Conservation (phyloP, 1,139 yeast genomes). For the Scheffersomyces cryptocercus region DNA sequence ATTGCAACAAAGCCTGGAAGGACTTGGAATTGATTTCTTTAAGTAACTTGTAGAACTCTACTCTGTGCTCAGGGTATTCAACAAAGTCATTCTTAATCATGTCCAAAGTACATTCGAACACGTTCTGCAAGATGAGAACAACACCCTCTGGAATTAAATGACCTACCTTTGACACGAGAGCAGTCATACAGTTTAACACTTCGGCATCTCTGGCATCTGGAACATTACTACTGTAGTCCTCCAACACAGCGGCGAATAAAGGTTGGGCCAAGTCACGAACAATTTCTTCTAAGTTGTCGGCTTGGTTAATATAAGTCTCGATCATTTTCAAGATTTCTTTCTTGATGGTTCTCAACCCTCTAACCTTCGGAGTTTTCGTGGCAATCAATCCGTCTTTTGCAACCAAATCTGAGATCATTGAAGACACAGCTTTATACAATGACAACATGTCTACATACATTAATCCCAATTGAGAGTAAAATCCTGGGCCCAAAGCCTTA, state of each 20-base stretch:
- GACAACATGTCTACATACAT: conserved; percentile 90
- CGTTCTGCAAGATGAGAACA: conserved; percentile 81
- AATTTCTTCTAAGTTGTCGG: conserved; percentile 83
- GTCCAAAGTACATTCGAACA: conserved; percentile 89
- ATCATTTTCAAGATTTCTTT: conserved; percentile 89
- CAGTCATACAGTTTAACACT: conserved; percentile 91
- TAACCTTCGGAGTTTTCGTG: conserved; percentile 91
- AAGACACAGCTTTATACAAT: conserved; percentile 83
- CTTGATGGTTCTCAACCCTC: conserved; percentile 94
- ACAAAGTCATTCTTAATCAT: conserved; percentile 96
- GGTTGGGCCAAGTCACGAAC: conserved; percentile 85
- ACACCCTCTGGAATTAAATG: conserved; percentile 89
- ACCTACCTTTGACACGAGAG: conserved; percentile 85
- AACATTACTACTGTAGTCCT: conserved; percentile 84
- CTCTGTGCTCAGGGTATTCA: conserved; percentile 97
- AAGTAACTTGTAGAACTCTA: conserved; percentile 87
- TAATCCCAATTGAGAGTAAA: conserved; percentile 82
- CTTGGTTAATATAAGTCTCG: conserved; percentile 85
- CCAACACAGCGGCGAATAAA: conserved; percentile 79
- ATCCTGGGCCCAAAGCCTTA: conserved; percentile 88
- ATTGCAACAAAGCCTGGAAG: conserved; percentile 80
- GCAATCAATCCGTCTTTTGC: conserved; percentile 83
- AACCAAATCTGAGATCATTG: conserved; percentile 82
- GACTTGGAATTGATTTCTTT: conserved; percentile 84
- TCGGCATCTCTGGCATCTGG: conserved; percentile 99